Evolutionary conservation across 148 eudicot genomes (phyloP).

Genomic region (Beta vulgaris): DNA sequence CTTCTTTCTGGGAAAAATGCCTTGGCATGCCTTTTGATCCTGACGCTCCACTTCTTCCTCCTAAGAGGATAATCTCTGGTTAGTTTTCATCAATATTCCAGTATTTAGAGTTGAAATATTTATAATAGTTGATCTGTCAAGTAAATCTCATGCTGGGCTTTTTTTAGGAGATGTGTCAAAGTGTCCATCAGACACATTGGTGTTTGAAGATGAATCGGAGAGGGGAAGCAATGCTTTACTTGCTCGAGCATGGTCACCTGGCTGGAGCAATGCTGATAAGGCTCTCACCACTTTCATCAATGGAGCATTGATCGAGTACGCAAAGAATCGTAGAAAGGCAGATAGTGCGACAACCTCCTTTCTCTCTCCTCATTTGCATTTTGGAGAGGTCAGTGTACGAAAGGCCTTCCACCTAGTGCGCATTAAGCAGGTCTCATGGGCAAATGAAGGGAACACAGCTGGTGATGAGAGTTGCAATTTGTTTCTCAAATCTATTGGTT

Average conservation of each 20-base stretch:
- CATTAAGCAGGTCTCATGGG: slow-evolving; percentile 84
- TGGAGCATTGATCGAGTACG: slow-evolving; percentile 78
- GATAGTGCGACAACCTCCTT: slow-evolving; percentile 97
- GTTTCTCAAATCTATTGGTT: slow-evolving; percentile 92
- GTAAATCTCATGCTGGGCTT: not conserved
- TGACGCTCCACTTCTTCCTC: slow-evolving; percentile 91
- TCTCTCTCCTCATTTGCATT: slow-evolving; percentile 95
- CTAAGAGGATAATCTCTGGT: slow-evolving; percentile 86
- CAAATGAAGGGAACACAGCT: slow-evolving; percentile 80
- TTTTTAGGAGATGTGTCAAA: slow-evolving; percentile 70
- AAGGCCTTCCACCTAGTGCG: slow-evolving; percentile 89
- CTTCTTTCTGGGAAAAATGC: slow-evolving; percentile 89
- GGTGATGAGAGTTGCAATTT: slow-evolving; percentile 92
- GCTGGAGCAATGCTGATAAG: slow-evolving; percentile 95
- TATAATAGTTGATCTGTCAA: not conserved
- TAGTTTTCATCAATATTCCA: slow-evolving; percentile 11
- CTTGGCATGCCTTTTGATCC: slow-evolving; percentile 98
- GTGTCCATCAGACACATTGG: slow-evolving; percentile 63
- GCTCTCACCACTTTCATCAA: slow-evolving; percentile 78
- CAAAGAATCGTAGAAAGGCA: slow-evolving; percentile 85
- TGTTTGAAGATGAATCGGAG: slow-evolving; percentile 83
- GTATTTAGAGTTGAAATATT: not conserved
- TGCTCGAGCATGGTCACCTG: slow-evolving; percentile 99
- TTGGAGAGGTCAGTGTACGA: slow-evolving; percentile 89
- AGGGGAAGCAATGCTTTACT: slow-evolving; percentile 96